Percentiles rank a stretch among this genome's conserved stretches.
These are phyloP conservation scores for Erysiphe pulchra DNA, from an alignment of 2,329 filamentous ascomycete genomes.

Conservation along the genomic window DNA sequence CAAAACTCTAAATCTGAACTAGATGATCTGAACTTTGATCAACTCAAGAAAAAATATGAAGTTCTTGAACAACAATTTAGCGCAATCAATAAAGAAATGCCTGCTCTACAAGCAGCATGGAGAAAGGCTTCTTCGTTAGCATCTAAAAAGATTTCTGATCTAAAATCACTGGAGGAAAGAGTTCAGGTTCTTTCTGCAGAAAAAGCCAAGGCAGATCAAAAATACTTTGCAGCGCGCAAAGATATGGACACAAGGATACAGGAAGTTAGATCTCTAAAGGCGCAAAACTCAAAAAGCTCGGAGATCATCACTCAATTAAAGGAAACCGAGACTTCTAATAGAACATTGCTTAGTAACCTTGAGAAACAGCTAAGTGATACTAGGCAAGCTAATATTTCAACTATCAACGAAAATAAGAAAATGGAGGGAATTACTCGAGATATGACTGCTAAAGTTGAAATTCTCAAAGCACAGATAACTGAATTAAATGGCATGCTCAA, in stretches of 20 bases:
- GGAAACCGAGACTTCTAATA: conserved; percentile 58
- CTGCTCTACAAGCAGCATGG: conserved; percentile 74
- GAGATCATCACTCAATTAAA: conserved; percentile 88
- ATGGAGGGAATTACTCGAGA: conserved; percentile 50
- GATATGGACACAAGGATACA: conserved; percentile 64
- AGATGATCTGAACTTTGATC: conserved; percentile 37
- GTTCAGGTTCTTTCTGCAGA: conserved; percentile 51
- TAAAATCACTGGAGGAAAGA: conserved; percentile 51
- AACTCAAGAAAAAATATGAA: conserved; percentile 46
- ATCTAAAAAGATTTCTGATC: conserved; percentile 65
- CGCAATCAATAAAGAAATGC: conserved; percentile 65
- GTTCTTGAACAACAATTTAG: conserved; percentile 58
- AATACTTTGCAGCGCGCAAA: conserved; percentile 91
- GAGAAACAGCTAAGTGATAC: conserved; percentile 78
- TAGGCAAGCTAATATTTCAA: conserved; percentile 48
- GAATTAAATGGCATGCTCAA: conserved; percentile 54
- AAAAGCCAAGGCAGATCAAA: conserved; percentile 91
- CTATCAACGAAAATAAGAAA: conserved; percentile 47
- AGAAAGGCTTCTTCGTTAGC: conserved; percentile 69
- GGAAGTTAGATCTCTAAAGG: conserved; percentile 54
- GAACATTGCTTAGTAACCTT: conserved; percentile 52
- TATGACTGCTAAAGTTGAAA: conserved; percentile 40
- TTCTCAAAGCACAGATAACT: conserved; percentile 45
- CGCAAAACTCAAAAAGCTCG: conserved; percentile 69
- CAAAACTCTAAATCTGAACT: conserved; percentile 21